Evolutionary conservation across 2,329 filamentous ascomycete species (phyloP).

Genomic region (Trichoderma asperellum): DNA sequence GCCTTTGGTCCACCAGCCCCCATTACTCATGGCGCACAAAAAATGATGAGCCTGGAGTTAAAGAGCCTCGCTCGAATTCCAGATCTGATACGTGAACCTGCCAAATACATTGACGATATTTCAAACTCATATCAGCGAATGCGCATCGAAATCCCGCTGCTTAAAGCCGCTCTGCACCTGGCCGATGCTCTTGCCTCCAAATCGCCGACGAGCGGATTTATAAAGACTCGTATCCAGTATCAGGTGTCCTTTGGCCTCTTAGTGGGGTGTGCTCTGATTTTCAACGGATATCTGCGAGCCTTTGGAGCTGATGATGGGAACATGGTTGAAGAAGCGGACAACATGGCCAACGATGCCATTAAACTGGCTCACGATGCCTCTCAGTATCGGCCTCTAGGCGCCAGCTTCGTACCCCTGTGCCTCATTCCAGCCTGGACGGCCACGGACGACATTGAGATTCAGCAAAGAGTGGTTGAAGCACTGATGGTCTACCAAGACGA

Average conservation of each 20-base stretch:
- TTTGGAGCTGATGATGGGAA: slow-evolving; percentile 29
- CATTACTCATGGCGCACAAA: not conserved
- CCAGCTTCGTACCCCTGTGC: slow-evolving; percentile 36
- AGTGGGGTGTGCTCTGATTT: slow-evolving; percentile 13
- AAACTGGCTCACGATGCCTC: slow-evolving; percentile 32
- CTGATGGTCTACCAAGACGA: slow-evolving; percentile 34
- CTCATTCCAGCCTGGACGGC: slow-evolving; percentile 36
- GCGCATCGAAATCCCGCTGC: slow-evolving; percentile 29
- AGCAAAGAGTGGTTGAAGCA: slow-evolving; percentile 22
- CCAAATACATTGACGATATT: slow-evolving; percentile 31
- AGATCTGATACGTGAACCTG: slow-evolving; percentile 32
- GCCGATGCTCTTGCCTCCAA: not conserved
- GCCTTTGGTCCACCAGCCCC: slow-evolving; percentile 10
- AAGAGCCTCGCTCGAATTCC: slow-evolving; percentile 31
- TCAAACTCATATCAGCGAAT: slow-evolving; percentile 31
- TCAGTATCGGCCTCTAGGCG: slow-evolving; percentile 36
- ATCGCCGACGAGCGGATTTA: slow-evolving; percentile 7
- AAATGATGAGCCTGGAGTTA: slow-evolving; percentile 28
- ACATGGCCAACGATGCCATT: slow-evolving; percentile 35
- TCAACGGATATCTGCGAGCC: slow-evolving; percentile 35
- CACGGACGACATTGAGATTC: slow-evolving; percentile 36
- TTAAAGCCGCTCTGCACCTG: slow-evolving; percentile 9
- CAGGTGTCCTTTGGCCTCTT: slow-evolving; percentile 17
- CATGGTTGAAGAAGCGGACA: slow-evolving; percentile 31
- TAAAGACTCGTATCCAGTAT: slow-evolving; percentile 19